Base-by-base conservation (phyloP, 1,284 basidiomycete species). In the Ustilago cynodontis region DNA sequence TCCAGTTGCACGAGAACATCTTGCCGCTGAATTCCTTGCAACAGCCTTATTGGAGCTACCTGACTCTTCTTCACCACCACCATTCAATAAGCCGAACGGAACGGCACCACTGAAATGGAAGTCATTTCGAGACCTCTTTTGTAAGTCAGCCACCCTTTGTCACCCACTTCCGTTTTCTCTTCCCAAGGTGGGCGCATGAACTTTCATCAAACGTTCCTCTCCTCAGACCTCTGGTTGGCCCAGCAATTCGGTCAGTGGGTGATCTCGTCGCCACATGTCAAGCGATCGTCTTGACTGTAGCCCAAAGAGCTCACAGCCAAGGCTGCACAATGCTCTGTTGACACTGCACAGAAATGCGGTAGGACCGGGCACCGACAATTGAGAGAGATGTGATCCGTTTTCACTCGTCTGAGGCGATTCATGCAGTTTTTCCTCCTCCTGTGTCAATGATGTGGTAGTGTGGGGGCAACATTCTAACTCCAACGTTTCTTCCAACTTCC, bases 171-270 rank as follows among this genome's bases (percentile, higher is more conserved):
- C 18, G 49, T 22, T 31, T 49, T 49, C 26, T 47, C 41, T 20
- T 54, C 57, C 50, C 39, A 24, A 53, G 7, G 65, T 59, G 56
- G 64, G 63, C 43, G 63, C 43, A 11, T 20, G 31, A 49, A 43
- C 26, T 14, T 24, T 11, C 10, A 8, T 20, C 33, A 50, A 63
- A 47, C 54, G 56, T 43, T 26, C 18, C 22, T n/a, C 20, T 51
- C 29, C 29, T 31, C 13, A 35, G 52, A 33, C 22, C 24, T 49
- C 43, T 53, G 61, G 37, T 26, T 45, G 39, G 47, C 70, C 70
- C 70, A 63, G 56, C 52, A 51, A 72, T 72, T 67, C 65, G 70
- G 70, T 60, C 60, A 45, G 70, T 72, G 70, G 64, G 64, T 11
- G 51, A 20, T n/a, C n/a, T n/a, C 33, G 18, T 29, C 45, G 24